These are phyloP conservation scores for Mycena sanguinolenta DNA, from an alignment of 768 basidiomycete species.

Conservation along the genomic window DNA sequence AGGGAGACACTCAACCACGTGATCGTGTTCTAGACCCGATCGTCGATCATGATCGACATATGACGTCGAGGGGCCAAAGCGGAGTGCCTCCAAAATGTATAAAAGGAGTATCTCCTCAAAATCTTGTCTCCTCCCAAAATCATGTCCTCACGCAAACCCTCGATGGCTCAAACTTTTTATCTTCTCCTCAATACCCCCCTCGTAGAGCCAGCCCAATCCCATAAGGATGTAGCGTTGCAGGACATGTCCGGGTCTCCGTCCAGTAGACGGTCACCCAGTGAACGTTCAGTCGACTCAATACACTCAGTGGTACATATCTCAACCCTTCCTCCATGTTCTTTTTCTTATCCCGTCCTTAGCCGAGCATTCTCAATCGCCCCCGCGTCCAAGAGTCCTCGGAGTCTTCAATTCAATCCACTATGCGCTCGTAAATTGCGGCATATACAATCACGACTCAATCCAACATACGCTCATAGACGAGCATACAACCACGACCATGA, in stretches of 20 bases:
- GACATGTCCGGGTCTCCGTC: conserved; percentile 16
- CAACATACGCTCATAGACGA: conserved; percentile 4
- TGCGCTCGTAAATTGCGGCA: conserved; percentile 7
- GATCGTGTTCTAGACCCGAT: no score
- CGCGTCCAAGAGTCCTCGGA: background rate
- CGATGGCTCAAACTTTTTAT: conserved; percentile 28
- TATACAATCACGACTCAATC: conserved; percentile 1
- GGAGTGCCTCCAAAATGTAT: conserved; percentile 4
- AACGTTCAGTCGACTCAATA: background rate
- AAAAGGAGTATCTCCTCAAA: background rate
- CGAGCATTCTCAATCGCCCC: background rate
- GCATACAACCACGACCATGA: conserved; percentile 1
- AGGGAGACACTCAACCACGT: no score
- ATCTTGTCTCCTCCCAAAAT: background rate
- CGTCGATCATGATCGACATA: background rate
- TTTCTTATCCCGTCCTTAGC: background rate
- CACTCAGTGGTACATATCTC: background rate
- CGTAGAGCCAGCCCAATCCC: conserved; percentile 17
- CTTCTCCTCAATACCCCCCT: conserved; percentile 29
- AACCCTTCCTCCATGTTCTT: background rate
- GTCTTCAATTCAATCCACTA: background rate
- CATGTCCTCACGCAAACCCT: conserved; percentile 22
- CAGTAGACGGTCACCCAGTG: background rate
- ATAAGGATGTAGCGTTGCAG: conserved; percentile 20
- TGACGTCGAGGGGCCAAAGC: background rate